Conservation (phyloP, 1,284 basidiomycete species). For the Fomitopsis betulina region DNA sequence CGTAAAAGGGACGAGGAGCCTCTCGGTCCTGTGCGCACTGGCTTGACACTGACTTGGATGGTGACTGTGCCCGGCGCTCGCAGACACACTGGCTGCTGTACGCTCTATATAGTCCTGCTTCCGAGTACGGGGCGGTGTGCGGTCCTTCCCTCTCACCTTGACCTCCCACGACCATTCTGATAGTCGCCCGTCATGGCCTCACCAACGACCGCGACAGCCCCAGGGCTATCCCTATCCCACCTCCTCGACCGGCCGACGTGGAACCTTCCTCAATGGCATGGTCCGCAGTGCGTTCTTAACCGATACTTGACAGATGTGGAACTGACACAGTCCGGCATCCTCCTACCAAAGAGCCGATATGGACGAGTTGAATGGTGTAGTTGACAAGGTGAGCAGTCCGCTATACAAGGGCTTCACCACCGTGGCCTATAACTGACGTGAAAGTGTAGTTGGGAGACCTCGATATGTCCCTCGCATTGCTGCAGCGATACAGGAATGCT, state of each 20-base stretch:
- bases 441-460: constrained; percentile 19
- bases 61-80: not conserved
- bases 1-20: not conserved
- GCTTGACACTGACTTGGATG: not conserved
- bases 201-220: not conserved
- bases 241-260: constrained; percentile 23
- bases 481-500: constrained; percentile 27
- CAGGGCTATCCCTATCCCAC: constrained; percentile 17
- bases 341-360: not conserved
- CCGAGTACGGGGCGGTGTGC: not conserved
- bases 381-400: constrained; percentile 13
- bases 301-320: not conserved
- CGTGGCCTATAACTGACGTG: not conserved
- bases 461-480: constrained; percentile 23
- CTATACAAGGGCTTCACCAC: not conserved
- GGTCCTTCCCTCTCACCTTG: not conserved
- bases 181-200: constrained; percentile 3
- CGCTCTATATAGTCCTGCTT: not conserved
- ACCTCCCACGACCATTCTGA: not conserved
- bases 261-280: constrained; percentile 25
- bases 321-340: not conserved
- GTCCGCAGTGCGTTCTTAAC: constrained; percentile 19
- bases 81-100: not conserved
- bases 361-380: constrained; percentile 10
- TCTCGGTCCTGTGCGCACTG: not conserved